Conservation (phyloP, 495 filamentous ascomycete species). For the Cairneyella variabilis region DNA sequence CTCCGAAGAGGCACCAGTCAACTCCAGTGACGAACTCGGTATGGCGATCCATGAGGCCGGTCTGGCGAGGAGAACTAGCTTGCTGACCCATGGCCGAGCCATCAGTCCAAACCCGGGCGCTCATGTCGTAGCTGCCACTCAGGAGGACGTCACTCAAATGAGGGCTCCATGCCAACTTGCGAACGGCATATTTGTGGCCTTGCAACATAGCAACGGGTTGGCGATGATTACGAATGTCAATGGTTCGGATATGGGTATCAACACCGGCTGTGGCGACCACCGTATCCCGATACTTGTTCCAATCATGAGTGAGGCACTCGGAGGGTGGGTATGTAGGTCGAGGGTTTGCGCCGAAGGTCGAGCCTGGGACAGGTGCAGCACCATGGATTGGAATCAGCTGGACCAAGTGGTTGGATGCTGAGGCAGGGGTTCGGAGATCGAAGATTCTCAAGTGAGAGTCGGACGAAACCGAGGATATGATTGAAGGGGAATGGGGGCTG, state of each 20-base stretch:
- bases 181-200: slow-evolving; percentile 89
- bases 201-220: slow-evolving; percentile 65
- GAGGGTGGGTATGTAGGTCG: slow-evolving; percentile 33
- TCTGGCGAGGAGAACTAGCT: slow-evolving; percentile 46
- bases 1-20: slow-evolving; percentile 96
- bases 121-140: slow-evolving; percentile 96
- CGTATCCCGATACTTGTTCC: slow-evolving; percentile 92
- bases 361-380: slow-evolving; percentile 40
- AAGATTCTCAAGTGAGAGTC: slow-evolving; percentile 87
- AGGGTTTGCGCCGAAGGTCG: slow-evolving; percentile 34
- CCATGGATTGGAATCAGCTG: slow-evolving; percentile 73
- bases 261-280: slow-evolving; percentile 85
- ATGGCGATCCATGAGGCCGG: slow-evolving; percentile 86
- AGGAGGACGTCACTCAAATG: slow-evolving; percentile 82
- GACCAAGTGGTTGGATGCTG: slow-evolving; percentile 76
- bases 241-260: slow-evolving; percentile 80
- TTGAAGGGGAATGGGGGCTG: slow-evolving; percentile 69
- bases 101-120: slow-evolving; percentile 87
- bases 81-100: slow-evolving; percentile 47
- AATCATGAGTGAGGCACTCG: slow-evolving; percentile 92
- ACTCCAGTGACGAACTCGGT: slow-evolving; percentile 97
- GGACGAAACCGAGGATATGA: slow-evolving; percentile 77
- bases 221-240: slow-evolving; percentile 74
- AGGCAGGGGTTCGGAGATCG: slow-evolving; percentile 80
- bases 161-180: slow-evolving; percentile 83